phyloP scores from a whole-genome alignment of 164 flowering plant genomes.

The Piper betle region DNA sequence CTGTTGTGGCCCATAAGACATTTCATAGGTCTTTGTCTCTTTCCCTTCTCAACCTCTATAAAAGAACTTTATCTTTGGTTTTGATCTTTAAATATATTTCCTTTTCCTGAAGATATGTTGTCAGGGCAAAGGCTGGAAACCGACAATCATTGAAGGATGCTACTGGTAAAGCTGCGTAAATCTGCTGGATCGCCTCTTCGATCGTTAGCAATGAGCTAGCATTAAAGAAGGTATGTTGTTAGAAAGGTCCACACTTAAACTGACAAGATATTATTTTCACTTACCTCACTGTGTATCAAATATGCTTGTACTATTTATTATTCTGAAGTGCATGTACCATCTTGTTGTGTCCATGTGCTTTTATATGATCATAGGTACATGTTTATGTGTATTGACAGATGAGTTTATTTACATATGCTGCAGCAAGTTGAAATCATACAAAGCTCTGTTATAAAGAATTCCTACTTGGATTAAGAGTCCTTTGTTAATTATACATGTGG shows the following conservation, averaged over 20 bases:
- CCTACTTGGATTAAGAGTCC: no score
- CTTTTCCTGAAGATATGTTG: conserved; percentile 60
- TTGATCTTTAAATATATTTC: not conserved
- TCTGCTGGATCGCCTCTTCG: conserved; percentile 98
- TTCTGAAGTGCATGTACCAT: no score
- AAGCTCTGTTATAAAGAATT: no score
- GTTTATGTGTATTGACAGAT: no score
- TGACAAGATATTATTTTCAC: not conserved
- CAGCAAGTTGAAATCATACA: no score
- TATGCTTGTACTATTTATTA: not conserved
- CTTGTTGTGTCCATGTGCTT: no score
- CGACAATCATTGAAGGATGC: conserved; percentile 90
- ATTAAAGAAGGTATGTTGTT: conserved; percentile 59
- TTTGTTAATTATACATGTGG: no score
- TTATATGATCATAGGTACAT: no score
- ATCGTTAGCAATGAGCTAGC: conserved; percentile 84
- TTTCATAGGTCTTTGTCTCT: conserved; percentile 61
- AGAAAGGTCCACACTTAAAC: no score
- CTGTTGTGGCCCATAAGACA: conserved; percentile 81
- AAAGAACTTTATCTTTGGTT: not conserved
- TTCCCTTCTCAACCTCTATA: not conserved
- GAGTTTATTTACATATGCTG: no score
- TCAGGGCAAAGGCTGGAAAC: conserved; percentile 92
- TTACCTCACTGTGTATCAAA: not conserved
- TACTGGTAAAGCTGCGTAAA: conserved; percentile 56